Base-by-base conservation (phyloP, 2,329 filamentous ascomycete species). In the Proliferodiscus dingleyae region DNA sequence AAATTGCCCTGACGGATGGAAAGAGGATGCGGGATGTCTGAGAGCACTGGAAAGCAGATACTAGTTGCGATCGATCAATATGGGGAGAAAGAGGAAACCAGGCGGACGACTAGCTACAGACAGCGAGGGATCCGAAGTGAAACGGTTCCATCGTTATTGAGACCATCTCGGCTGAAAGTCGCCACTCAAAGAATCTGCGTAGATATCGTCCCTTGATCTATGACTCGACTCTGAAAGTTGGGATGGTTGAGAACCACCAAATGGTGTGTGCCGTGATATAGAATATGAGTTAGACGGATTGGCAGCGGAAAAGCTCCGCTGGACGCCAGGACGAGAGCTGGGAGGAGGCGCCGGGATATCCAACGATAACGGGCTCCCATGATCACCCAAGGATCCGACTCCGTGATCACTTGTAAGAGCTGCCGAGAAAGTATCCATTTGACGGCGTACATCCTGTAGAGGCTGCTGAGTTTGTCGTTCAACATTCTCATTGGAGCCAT, bases 401-500 rank as follows among this genome's bases (percentile, higher is more conserved):
- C n/a, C n/a, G n/a, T n/a, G n/a, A n/a, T n/a, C n/a, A n/a, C n/a
- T n/a, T n/a, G n/a, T n/a, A 11, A 13, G 34, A 5, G 5, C 23
- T 18, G n/a, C 19, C 19, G 22, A 22, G 23, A 10, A 23, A 13
- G 6, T 21, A 22, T 13, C 38, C 23, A 29, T 4, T n/a, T 26
- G 39, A 32, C 19, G 39, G n/a, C 19, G 38, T 9, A 29, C 11
- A 29, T 41, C 38, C 16, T n/a, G 38, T 11, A 30, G 30, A 8
- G 29, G 23, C 18, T 29, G 38, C 18, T 19, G 23, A 29, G n/a
- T 29, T 13, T 16, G 22, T 21, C 39, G 39, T 9, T 33, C 28
- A 2, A 9, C 19, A 33, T 22, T 32, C 28, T 41, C 39, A 23
- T 34, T 34, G 8, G 50, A 52, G 19, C 50, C 47, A 19, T 50